Evolutionary conservation across 169 alveolate species (phyloP).

Genomic region (Ichthyophthirius multifiliis): DNA sequence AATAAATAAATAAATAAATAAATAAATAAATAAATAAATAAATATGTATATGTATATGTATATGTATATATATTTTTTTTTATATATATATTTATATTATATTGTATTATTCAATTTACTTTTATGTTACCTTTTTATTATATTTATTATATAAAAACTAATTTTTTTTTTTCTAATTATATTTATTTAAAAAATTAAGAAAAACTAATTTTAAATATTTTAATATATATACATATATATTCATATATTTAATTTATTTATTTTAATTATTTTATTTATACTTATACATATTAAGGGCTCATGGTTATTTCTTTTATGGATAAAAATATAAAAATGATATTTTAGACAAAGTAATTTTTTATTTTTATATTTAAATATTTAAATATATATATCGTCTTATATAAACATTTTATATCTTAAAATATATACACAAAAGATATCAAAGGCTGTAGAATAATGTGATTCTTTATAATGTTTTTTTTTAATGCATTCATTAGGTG

Average conservation of each 20-base stretch:
- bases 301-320: slow-evolving; percentile 88
- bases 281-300: slow-evolving; percentile 21
- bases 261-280: neutral
- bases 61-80: too few relatives aligned
- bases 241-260: neutral
- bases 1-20: too few relatives aligned
- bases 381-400: neutral
- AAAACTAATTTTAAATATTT: too few relatives aligned
- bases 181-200: neutral
- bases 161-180: too few relatives aligned
- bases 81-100: slow-evolving; percentile 61
- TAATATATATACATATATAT: neutral
- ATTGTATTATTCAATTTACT: slow-evolving; percentile 20
- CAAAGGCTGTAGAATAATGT: slow-evolving; percentile 89
- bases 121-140: slow-evolving; percentile 32
- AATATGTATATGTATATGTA: too few relatives aligned
- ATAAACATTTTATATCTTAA: neutral
- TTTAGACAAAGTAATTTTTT: slow-evolving; percentile 61
- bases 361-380: neutral
- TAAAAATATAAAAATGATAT: slow-evolving; percentile 85
- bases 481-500: slow-evolving; percentile 95
- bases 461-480: slow-evolving; percentile 95
- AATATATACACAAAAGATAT: slow-evolving; percentile 34
- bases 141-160: neutral
- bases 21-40: too few relatives aligned